Evolutionary conservation across 106 monocot genomes (phyloP), one percentile per base, ranked within the genome.

Genomic region (Dendrobium nobile): DNA sequence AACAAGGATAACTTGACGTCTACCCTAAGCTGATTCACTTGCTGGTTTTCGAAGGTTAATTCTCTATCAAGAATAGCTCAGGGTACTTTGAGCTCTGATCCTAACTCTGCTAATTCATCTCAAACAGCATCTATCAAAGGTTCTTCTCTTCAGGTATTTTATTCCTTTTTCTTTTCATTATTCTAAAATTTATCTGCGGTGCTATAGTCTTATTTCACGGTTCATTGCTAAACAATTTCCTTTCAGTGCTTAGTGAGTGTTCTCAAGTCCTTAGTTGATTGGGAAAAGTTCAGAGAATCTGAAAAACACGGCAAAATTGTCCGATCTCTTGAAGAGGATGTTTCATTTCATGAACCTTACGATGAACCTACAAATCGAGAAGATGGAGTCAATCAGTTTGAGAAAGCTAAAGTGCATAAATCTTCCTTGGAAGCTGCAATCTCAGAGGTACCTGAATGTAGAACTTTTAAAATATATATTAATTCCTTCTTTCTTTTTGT

Each of bases 331-430:
- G 96, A 92, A 77, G 88, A 89, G 51, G 89, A 93, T 11, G 84
- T 81, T 80, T 92, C 73, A 41, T 24, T 80, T 41, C 84, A 58
- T 68, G 87, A 84, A 56, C 37, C 77, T 24, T 44, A 40, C 75
- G 88, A 89, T n/a, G 91, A 89, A 17, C 56, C 81, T 61, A 90
- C 83, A 86, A 87, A 18, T 54, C 78, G 81, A 78, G 94, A 91
- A 80, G 94, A 89, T 83, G 91, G 84, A 41, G 77, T 84, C 37
- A 91, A 84, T 84, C 89, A 98, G 65, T 95, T 95, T 87, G 92
- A 98, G 82, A 98, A 89, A 80, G 92, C 92, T 43, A 96, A 96
- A 90, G 96, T 92, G 89, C 96, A 96, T 85, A 96, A 96, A 86
- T 96, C 93, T 47, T 93, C 92, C 67, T 67, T 93, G 84, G 96